Evolutionary conservation across 352 stramenopile species (phyloP), one percentile per base, ranked within the genome.

Genomic region (Pelagophyceae sp.): DNA sequence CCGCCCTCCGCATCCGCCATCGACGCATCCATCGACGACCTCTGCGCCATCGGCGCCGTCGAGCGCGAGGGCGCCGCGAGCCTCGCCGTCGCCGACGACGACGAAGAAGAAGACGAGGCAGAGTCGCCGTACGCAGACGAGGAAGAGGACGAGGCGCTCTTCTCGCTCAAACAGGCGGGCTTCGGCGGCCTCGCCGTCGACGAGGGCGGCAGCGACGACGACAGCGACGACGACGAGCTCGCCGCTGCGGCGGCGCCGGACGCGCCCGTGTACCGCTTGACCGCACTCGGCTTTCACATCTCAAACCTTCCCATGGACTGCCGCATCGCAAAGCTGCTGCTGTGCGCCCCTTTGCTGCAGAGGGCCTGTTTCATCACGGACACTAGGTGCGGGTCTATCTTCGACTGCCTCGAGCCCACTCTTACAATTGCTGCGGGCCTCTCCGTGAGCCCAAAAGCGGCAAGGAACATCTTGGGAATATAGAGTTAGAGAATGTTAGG

Each of bases 241-340:
- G 45, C 23, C 11, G 61, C 37, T 1, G 61, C 5, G 15, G 61
- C 61, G 15, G 29, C 61, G 31, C 29, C 11, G 15, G n/a, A 3
- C 3, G 61, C 19, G 15, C 15, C 11, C n/a, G 15, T 71, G 32
- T 82, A 76, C 29, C 77, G 81, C 38, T 84, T 99, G 17, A 99
- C 96, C 3, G 88, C 91, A 78, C 88, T 99, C 17, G 96, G 96
- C 5, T 87, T 87, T 37, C 92, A 98, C 77, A 86, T 97, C 77
- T 17, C 90, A 93, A n/a, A 86, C 88, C 81, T 99, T 19, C 96
- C 96, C 0, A 87, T 98, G n/a, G 94, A 98, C 80, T 91, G 94
- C 17, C 91, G 95, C 75, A 88, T 98, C 20, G 96, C 92, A 45
- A 99, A 99, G 79, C 88, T 98, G 81, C 88, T 99, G 38, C 17